Conservation (phyloP, 1,284 basidiomycete genomes). For the Cryptococcus hybrid region DNA sequence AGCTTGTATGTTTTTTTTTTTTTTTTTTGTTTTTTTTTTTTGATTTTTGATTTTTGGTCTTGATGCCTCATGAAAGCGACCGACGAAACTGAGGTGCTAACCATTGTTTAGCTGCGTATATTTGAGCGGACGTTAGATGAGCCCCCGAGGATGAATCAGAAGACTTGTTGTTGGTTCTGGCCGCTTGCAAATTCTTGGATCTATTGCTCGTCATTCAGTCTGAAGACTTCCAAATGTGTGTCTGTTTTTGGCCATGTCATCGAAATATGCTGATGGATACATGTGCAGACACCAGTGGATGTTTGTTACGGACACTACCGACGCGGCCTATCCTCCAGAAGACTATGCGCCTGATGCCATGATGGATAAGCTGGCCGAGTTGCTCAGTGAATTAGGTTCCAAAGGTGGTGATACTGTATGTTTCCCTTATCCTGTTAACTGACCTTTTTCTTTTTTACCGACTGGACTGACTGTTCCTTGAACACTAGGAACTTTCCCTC, state of each 20-base stretch:
- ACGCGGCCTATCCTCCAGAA: conserved; percentile 85
- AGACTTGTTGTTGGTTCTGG: conserved; percentile 73
- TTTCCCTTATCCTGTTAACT: not conserved
- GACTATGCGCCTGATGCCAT: conserved; percentile 80
- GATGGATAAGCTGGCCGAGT: conserved; percentile 86
- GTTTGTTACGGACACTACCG: conserved; percentile 96
- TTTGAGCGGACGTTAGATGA: conserved; percentile 56
- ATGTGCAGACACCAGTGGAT: conserved; percentile 90
- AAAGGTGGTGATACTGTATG: not conserved
- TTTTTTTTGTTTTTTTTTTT: not conserved
- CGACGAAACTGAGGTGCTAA: no score
- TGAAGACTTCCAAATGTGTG: conserved; percentile 96
- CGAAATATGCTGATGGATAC: not conserved
- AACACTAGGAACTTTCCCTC: not conserved
- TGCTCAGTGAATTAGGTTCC: conserved; percentile 54
- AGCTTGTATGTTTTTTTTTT: conserved; percentile 55
- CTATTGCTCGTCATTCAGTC: conserved; percentile 87
- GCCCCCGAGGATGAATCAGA: conserved; percentile 69
- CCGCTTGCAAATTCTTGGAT: conserved; percentile 92
- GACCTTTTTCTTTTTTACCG: not conserved
- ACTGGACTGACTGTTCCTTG: not conserved
- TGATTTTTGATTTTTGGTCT: not conserved
- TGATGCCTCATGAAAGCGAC: no score
- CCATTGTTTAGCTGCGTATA: conserved; percentile 54
- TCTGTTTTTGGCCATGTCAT: not conserved